phyloP scores from a whole-genome alignment of 2,329 filamentous ascomycete species.

The Nothopassalora personata region DNA sequence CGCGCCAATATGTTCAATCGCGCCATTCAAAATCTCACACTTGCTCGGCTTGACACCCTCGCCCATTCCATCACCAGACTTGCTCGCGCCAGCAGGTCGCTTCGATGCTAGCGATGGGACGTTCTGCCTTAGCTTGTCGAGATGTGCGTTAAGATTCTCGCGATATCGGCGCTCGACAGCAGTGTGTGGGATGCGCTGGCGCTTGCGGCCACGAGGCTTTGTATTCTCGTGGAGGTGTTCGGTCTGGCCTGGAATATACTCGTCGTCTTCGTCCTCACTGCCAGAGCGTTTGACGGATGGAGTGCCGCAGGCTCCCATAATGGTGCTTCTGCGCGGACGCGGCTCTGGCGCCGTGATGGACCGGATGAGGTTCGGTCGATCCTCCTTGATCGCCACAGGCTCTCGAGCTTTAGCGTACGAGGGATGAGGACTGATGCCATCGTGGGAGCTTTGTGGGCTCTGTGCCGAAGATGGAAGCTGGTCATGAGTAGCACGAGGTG shows the following conservation, averaged over 20 bases:
- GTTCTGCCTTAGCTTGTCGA: conserved; percentile 31
- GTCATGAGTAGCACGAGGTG: conserved; percentile 8
- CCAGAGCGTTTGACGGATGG: conserved; percentile 21
- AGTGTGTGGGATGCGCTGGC: conserved; percentile 35
- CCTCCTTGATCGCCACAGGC: conserved; percentile 10
- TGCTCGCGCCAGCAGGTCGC: conserved; percentile 14
- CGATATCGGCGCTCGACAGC: conserved; percentile 34
- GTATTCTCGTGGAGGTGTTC: conserved; percentile 6
- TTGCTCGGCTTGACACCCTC: conserved; percentile 34
- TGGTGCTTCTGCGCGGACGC: conserved; percentile 11
- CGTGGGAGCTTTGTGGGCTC: conserved; percentile 23
- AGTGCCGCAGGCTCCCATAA: conserved; percentile 10
- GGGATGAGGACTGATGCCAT: conserved; percentile 14
- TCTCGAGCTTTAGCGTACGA: conserved; percentile 12
- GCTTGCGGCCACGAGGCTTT: conserved; percentile 27
- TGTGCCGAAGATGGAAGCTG: conserved; percentile 16
- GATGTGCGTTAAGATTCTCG: conserved; percentile 34
- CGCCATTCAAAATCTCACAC: conserved; percentile 33
- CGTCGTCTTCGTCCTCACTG: conserved; percentile 30
- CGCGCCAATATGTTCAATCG: conserved; percentile 31
- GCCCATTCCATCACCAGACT: conserved; percentile 15
- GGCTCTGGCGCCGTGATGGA: conserved; percentile 23
- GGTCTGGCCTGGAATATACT: conserved; percentile 18
- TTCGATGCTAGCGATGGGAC: conserved; percentile 28
- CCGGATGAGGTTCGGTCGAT: conserved; percentile 22